Percentiles rank a stretch among this genome's conserved stretches.
Conservation (phyloP, 768 basidiomycete genomes). For the Serendipita vermifera region DNA sequence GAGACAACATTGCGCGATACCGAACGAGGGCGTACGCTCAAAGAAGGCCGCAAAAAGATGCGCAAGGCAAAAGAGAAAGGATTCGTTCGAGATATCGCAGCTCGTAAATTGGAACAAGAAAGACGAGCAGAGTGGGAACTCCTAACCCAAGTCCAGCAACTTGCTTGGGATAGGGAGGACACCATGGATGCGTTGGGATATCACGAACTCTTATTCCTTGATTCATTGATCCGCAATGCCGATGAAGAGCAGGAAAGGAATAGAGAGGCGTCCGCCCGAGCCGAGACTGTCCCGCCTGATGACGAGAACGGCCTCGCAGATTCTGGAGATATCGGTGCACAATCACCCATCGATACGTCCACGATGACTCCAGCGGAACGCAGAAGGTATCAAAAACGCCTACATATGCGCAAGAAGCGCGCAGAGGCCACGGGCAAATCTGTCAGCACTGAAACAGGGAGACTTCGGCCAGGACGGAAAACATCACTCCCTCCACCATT, state of each 20-base stretch:
- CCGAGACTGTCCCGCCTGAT: conserved; percentile 16
- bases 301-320: background rate
- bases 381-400: conserved; percentile 33
- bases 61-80: conserved; percentile 20
- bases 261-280: background rate
- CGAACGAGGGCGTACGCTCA: conserved; percentile 17
- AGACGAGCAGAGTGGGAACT: conserved; percentile 9
- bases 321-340: too few species aligned
- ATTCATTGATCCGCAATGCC: conserved; percentile 25
- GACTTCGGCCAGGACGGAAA: conserved; percentile 32
- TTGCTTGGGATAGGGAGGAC: conserved; percentile 23
- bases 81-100: conserved; percentile 16
- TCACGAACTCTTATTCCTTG: conserved; percentile 25
- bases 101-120: conserved; percentile 17
- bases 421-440: conserved; percentile 34
- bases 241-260: conserved; percentile 18
- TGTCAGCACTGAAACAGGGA: conserved; percentile 21
- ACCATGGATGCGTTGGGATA: conserved; percentile 22
- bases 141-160: conserved; percentile 4
- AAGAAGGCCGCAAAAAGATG: conserved; percentile 17
- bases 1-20: conserved; percentile 18
- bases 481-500: conserved; percentile 22
- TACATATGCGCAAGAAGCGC: conserved; percentile 62
- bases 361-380: conserved; percentile 6
- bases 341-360: background rate